A percentile compares a stretch with the other conserved stretches of the same genome.
phyloP scores from a whole-genome alignment of 805 yeast genomes.

The Huiozyma sinensis region DNA sequence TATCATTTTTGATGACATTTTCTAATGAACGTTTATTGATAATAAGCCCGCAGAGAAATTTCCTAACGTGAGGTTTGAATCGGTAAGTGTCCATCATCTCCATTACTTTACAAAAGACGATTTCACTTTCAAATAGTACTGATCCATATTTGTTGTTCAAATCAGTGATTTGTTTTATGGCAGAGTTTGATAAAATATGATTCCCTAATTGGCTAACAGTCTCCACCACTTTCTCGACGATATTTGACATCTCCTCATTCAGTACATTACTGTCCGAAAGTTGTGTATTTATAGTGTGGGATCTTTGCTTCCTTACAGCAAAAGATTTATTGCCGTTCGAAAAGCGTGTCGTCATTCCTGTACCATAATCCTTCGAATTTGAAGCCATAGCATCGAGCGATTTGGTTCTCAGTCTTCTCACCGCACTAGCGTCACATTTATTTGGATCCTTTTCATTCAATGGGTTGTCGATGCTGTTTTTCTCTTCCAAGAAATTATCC shows the following conservation, averaged over 20 bases:
- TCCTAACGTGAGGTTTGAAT: constrained; percentile 51
- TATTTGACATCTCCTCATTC: not conserved
- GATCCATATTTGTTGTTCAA: constrained; percentile 41
- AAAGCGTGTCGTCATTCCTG: not conserved
- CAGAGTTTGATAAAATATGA: constrained; percentile 40
- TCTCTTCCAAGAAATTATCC: constrained; percentile 16
- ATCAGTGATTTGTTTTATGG: constrained; percentile 46
- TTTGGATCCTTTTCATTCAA: constrained; percentile 6
- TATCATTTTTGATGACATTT: constrained; percentile 37
- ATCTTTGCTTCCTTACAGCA: constrained; percentile 1
- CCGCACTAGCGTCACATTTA: not conserved
- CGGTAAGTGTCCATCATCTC: constrained; percentile 44
- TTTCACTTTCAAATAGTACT: constrained; percentile 42
- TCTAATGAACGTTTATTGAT: constrained; percentile 45
- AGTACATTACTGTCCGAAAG: not conserved
- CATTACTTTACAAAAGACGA: constrained; percentile 42
- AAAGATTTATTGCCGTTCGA: not conserved
- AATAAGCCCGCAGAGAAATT: constrained; percentile 56
- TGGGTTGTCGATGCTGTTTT: constrained; percentile 17
- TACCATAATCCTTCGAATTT: not conserved
- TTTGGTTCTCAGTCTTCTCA: not conserved
- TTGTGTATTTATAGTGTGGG: constrained; percentile 1
- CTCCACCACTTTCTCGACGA: constrained; percentile 22
- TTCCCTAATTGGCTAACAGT: constrained; percentile 48
- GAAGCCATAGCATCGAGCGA: not conserved